Evolutionary conservation across 352 stramenopile genomes (phyloP).

Genomic region (Phytopythium aichiense): DNA sequence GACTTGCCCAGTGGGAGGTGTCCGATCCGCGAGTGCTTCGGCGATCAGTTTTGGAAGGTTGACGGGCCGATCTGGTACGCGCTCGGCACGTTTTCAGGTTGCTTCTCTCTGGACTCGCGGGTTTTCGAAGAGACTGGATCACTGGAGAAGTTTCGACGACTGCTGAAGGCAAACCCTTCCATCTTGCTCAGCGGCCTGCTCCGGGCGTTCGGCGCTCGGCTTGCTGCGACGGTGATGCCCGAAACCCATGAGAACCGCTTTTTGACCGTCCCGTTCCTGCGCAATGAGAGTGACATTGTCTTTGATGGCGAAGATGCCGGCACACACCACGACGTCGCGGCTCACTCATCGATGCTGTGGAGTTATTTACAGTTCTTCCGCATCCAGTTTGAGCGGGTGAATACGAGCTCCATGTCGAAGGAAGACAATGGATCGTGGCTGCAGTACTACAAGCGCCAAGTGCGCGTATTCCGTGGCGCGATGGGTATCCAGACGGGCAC

Average conservation of each 20-base stretch:
- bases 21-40: slow-evolving; percentile 32
- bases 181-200: slow-evolving; percentile 61
- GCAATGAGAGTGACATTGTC: slow-evolving; percentile 39
- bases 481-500: slow-evolving; percentile 10
- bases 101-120: slow-evolving; percentile 39
- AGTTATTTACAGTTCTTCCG: slow-evolving; percentile 56
- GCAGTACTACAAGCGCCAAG: slow-evolving; percentile 22
- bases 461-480: slow-evolving; percentile 27
- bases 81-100: slow-evolving; percentile 56
- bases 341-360: slow-evolving; percentile 36
- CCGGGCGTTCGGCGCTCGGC: slow-evolving; percentile 44
- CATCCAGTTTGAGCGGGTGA: slow-evolving; percentile 45
- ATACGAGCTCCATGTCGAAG: slow-evolving; percentile 13
- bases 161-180: slow-evolving; percentile 46
- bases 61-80: slow-evolving; percentile 59
- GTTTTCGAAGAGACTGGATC: slow-evolving; percentile 15
- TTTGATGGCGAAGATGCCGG: slow-evolving; percentile 54
- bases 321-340: slow-evolving; percentile 37
- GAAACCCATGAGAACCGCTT: slow-evolving; percentile 55
- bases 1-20: slow-evolving; percentile 23
- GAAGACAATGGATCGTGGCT: slow-evolving; percentile 8
- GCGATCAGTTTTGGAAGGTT: slow-evolving; percentile 73
- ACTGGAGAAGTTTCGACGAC: slow-evolving; percentile 43
- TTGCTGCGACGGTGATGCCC: slow-evolving; percentile 46
- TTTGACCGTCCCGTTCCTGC: slow-evolving; percentile 51